phyloP scores from a whole-genome alignment of 148 eudicot genomes.

The Camellia lanceoleosa region DNA sequence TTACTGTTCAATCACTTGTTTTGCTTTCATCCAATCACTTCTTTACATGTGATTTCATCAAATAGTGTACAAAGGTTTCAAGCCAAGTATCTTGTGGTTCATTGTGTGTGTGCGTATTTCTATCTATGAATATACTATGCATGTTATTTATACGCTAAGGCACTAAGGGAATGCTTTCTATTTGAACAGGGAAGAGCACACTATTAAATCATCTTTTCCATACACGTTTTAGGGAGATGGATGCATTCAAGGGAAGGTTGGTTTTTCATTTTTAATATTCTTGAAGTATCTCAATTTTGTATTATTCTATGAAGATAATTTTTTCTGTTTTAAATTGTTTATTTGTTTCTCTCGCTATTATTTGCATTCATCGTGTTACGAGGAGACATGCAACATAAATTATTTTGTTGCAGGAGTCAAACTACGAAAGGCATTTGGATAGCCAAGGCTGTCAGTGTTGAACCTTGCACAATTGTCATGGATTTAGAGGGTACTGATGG shows the following conservation, averaged over 20 bases:
- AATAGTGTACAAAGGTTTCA: background rate
- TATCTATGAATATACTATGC: background rate
- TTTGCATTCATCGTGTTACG: background rate
- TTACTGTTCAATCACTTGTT: background rate
- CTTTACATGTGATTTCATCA: background rate
- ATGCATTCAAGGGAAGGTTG: constrained; percentile 55
- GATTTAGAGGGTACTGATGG: constrained; percentile 64
- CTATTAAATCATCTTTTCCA: constrained; percentile 42
- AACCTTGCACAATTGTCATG: constrained; percentile 48
- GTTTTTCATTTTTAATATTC: background rate
- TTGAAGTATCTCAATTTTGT: background rate
- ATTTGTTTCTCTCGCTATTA: constrained; percentile 7
- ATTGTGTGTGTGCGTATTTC: background rate
- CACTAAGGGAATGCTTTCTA: background rate
- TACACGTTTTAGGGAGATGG: constrained; percentile 55
- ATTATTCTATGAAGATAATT: background rate
- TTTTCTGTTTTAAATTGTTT: background rate
- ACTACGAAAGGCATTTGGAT: constrained; percentile 53
- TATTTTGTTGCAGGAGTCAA: constrained; percentile 27
- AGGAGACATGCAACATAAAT: background rate
- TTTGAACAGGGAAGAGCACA: constrained; percentile 50
- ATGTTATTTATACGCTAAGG: background rate
- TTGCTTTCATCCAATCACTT: background rate
- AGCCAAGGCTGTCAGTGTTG: constrained; percentile 45
- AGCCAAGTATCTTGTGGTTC: background rate